Percentiles rank a stretch among this genome's conserved stretches.
These are phyloP conservation scores for Phytomonas francai DNA, from an alignment of 208 protist genomes.

Conservation along the genomic window DNA sequence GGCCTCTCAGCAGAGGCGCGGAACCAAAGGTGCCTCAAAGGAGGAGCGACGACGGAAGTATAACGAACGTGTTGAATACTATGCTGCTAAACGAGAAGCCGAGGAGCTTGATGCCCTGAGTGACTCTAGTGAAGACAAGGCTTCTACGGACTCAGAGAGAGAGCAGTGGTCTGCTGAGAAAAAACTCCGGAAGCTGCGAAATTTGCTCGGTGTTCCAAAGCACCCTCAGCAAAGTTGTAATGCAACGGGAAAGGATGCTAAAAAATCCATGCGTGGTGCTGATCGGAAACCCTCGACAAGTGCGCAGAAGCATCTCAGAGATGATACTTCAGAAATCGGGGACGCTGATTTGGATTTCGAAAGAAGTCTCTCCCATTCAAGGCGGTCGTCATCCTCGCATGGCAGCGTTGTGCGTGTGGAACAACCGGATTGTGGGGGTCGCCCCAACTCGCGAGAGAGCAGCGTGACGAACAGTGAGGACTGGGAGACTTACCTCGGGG, in stretches of 20 bases:
- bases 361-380: background rate
- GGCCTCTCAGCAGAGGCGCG: constrained; percentile 36
- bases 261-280: background rate
- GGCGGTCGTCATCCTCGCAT: background rate
- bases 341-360: background rate
- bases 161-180: constrained; percentile 22
- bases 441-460: background rate
- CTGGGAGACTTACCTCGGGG: constrained; percentile 26
- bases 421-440: background rate
- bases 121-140: constrained; percentile 56
- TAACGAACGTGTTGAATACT: constrained; percentile 65
- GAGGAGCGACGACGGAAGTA: constrained; percentile 63
- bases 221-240: background rate
- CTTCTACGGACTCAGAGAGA: constrained; percentile 55
- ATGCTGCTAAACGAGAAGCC: constrained; percentile 63
- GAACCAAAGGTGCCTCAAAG: constrained; percentile 75
- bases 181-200: constrained; percentile 30
- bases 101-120: constrained; percentile 70
- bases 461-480: constrained; percentile 20
- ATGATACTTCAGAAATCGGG: background rate
- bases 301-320: constrained; percentile 5
- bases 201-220: constrained; percentile 23
- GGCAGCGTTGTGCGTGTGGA: background rate
- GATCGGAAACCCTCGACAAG: background rate
- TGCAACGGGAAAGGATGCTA: background rate